Conservation (phyloP, 768 basidiomycete species). For the Scleroderma citrinum region DNA sequence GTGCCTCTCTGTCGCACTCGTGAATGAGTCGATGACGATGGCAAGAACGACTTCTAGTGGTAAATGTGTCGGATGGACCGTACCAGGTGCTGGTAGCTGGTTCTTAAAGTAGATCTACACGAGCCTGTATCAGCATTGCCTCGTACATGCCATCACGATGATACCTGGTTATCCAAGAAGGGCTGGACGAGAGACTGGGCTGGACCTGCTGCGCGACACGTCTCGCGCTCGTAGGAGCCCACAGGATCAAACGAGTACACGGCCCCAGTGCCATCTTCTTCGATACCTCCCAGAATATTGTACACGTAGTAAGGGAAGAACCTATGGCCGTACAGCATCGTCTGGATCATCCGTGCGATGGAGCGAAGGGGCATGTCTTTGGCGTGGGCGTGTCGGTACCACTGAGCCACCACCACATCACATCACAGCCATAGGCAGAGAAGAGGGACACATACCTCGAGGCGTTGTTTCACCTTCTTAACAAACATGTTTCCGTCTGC, state of each 20-base stretch:
- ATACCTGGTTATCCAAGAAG: slow-evolving; percentile 96
- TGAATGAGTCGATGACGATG: slow-evolving; percentile 94
- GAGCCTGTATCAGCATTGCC: slow-evolving; percentile 14
- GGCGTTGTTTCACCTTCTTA: slow-evolving; percentile 89
- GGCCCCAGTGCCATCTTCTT: slow-evolving; percentile 93
- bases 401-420: slow-evolving; percentile 41
- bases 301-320: slow-evolving; percentile 99
- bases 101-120: slow-evolving; percentile 96
- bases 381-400: slow-evolving; percentile 95
- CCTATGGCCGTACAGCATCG: slow-evolving; percentile 92
- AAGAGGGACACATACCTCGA: slow-evolving; percentile 64
- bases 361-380: slow-evolving; percentile 96
- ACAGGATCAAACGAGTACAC: slow-evolving; percentile 99
- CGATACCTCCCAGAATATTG: slow-evolving; percentile 93
- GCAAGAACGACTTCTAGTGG: slow-evolving; percentile 74
- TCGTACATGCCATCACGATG: slow-evolving; percentile 39
- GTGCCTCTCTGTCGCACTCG: slow-evolving; percentile 95
- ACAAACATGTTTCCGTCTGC: slow-evolving; percentile 98
- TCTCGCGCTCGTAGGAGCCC: slow-evolving; percentile 95
- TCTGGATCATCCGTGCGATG: slow-evolving; percentile 97
- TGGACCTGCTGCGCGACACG: slow-evolving; percentile 93
- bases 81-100: slow-evolving; percentile 69
- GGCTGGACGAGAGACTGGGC: slow-evolving; percentile 95
- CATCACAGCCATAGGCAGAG: neutral
- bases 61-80: slow-evolving; percentile 72